phyloP scores from a whole-genome alignment of 139 green algal genomes.

The Chlamydomonas applanata region DNA sequence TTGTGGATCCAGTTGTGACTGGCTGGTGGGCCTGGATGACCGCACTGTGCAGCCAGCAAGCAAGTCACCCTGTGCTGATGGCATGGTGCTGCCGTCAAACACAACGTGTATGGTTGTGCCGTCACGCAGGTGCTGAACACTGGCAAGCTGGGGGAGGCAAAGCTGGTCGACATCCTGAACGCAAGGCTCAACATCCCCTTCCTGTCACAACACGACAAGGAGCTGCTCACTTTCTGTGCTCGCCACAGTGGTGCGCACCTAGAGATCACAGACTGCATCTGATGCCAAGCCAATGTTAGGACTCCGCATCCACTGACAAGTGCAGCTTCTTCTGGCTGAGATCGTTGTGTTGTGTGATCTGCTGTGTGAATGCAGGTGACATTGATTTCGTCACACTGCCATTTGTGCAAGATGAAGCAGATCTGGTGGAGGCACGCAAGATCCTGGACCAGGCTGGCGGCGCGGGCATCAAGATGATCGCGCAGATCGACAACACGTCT shows the following conservation, averaged over 20 bases:
- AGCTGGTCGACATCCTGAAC: slow-evolving; percentile 37
- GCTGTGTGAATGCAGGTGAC: slow-evolving; percentile 3
- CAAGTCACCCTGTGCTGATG: too few relatives aligned
- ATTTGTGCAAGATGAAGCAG: slow-evolving; percentile 32
- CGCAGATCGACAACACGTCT: slow-evolving; percentile 65
- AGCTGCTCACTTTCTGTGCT: slow-evolving; percentile 37
- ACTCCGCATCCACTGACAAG: too few relatives aligned
- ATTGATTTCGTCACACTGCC: slow-evolving; percentile 53
- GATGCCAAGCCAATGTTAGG: background rate
- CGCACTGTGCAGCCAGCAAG: too few relatives aligned
- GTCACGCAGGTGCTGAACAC: slow-evolving; percentile 2
- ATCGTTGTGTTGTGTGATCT: background rate
- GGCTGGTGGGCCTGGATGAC: too few relatives aligned
- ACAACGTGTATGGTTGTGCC: too few relatives aligned
- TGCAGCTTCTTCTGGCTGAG: too few relatives aligned
- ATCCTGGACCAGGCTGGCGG: slow-evolving; percentile 48
- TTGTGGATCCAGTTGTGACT: too few relatives aligned
- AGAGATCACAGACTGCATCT: too few relatives aligned
- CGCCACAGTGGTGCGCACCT: slow-evolving; percentile 14
- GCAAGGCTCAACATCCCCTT: slow-evolving; percentile 38
- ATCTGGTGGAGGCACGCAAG: slow-evolving; percentile 44
- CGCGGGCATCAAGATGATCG: slow-evolving; percentile 51
- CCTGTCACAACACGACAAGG: slow-evolving; percentile 40
- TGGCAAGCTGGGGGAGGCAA: slow-evolving; percentile 28
- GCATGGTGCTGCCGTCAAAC: too few relatives aligned